Percentiles rank a stretch among this genome's conserved stretches.
These are phyloP conservation scores for Nakazawaea peltata DNA, from an alignment of 805 yeast genomes.

Conservation along the genomic window DNA sequence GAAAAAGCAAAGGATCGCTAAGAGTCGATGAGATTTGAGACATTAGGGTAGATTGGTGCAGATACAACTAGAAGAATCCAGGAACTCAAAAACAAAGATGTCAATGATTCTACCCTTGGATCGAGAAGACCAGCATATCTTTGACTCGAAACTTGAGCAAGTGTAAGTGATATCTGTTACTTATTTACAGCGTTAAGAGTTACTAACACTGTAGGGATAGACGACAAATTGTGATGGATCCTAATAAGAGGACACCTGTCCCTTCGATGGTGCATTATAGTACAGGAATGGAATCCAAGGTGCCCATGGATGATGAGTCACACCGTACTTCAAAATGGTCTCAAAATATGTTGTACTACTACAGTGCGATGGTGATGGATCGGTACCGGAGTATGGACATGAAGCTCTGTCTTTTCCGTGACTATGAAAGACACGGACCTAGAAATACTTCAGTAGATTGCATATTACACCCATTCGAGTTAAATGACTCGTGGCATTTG, in stretches of 20 bases:
- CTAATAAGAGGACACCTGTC: constrained; percentile 1
- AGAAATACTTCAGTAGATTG: not conserved
- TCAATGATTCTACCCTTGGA: too few relatives aligned
- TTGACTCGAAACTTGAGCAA: too few relatives aligned
- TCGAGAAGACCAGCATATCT: too few relatives aligned
- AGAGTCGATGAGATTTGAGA: too few relatives aligned
- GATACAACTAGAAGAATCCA: too few relatives aligned
- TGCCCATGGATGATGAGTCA: constrained; percentile 2
- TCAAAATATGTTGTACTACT: constrained; percentile 7
- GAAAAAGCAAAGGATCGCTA: too few relatives aligned
- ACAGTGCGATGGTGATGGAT: constrained; percentile 5
- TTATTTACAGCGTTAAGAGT: too few relatives aligned
- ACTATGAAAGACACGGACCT: constrained; percentile 2
- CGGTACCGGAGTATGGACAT: constrained; percentile 1
- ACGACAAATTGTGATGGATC: too few relatives aligned
- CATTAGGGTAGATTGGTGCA: too few relatives aligned
- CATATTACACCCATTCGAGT: constrained; percentile 4
- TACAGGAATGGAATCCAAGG: constrained; percentile 3
- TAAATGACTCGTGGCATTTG: constrained; percentile 8
- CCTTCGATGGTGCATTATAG: constrained; percentile 1
- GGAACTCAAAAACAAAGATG: too few relatives aligned
- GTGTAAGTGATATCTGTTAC: too few relatives aligned
- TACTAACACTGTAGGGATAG: too few relatives aligned
- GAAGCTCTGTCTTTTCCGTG: constrained; percentile 2
- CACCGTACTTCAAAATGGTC: constrained; percentile 5